A percentile compares a stretch with the other conserved stretches of the same genome.
phyloP scores from a whole-genome alignment of 192 early-diverging fungal genomes.

The Mortierella alpina region DNA sequence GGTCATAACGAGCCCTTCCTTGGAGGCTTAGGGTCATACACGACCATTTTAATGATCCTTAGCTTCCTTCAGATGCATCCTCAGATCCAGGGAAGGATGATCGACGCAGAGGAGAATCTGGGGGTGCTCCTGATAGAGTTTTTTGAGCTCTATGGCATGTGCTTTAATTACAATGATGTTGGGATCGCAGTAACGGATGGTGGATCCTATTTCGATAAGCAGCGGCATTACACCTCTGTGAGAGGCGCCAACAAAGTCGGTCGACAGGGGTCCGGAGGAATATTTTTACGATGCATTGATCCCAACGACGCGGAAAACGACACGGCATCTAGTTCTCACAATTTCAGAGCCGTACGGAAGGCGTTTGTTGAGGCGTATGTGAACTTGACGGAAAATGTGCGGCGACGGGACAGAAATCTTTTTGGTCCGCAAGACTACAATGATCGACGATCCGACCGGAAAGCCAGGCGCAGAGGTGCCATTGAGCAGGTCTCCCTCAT shows the following conservation, averaged over 20 bases:
- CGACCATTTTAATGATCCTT: conserved; percentile 78
- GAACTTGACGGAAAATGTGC: conserved; percentile 7
- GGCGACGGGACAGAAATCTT: conserved; percentile 10
- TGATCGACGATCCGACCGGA: background rate
- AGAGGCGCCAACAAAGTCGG: background rate
- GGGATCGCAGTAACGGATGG: conserved; percentile 69
- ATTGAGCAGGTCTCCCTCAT: conserved; percentile 16
- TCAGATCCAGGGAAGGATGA: conserved; percentile 67
- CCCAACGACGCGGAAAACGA: conserved; percentile 44
- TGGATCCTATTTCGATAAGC: conserved; percentile 63
- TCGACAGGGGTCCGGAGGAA: background rate
- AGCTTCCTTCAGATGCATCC: conserved; percentile 92
- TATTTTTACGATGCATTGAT: conserved; percentile 24
- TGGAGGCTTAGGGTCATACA: conserved; percentile 91
- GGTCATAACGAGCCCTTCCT: conserved; percentile 87
- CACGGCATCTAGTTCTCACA: conserved; percentile 32
- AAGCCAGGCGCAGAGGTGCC: too few species aligned
- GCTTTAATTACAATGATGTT: conserved; percentile 76
- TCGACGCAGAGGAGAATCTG: conserved; percentile 78
- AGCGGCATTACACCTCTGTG: background rate
- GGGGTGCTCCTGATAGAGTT: conserved; percentile 93
- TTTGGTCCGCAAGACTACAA: conserved; percentile 22
- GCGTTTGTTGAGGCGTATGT: conserved; percentile 35
- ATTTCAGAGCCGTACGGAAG: conserved; percentile 19
- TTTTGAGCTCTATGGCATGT: conserved; percentile 89